Conservation (phyloP, 2,329 filamentous ascomycete genomes). For the Microdochium nivale region DNA sequence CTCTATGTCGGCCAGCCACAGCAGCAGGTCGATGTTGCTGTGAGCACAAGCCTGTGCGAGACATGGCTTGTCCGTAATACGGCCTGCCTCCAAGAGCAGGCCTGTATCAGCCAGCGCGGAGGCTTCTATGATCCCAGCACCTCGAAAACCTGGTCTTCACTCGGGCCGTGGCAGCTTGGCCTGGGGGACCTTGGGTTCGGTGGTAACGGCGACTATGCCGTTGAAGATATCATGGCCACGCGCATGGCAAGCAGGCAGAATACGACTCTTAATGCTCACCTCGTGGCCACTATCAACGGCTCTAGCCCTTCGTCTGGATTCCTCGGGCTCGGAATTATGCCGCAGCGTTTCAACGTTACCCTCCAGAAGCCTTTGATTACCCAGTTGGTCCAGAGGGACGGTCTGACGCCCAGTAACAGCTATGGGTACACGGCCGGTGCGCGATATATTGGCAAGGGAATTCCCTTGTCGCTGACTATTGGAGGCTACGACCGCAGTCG, state of each 20-base stretch:
- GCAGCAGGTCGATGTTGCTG: constrained; percentile 45
- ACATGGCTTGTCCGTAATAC: constrained; percentile 57
- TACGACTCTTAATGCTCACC: constrained; percentile 33
- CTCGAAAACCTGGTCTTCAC: constrained; percentile 49
- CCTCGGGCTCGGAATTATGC: constrained; percentile 47
- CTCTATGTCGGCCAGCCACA: constrained; percentile 39
- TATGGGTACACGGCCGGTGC: constrained; percentile 71
- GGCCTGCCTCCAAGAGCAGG: constrained; percentile 43
- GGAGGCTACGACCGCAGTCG: constrained; percentile 62
- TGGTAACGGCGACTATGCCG: constrained; percentile 58
- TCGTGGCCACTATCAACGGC: constrained; percentile 45
- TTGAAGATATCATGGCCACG: constrained; percentile 36
- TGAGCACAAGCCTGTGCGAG: constrained; percentile 63
- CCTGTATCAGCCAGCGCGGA: constrained; percentile 50
- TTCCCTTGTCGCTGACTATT: constrained; percentile 52
- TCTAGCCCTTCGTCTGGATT: constrained; percentile 46
- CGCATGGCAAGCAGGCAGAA: constrained; percentile 26
- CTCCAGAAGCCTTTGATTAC: constrained; percentile 43
- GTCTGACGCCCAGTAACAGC: constrained; percentile 60
- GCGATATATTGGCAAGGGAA: constrained; percentile 42
- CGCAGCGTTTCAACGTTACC: constrained; percentile 40
- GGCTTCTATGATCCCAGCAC: constrained; percentile 42
- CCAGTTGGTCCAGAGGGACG: constrained; percentile 48
- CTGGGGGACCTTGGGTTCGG: constrained; percentile 47
- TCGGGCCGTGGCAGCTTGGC: constrained; percentile 53